A percentile compares a stretch with the other conserved stretches of the same genome.
Evolutionary conservation across 2,329 filamentous ascomycete species (phyloP).

Genomic region (Pyrenophora seminiperda): DNA sequence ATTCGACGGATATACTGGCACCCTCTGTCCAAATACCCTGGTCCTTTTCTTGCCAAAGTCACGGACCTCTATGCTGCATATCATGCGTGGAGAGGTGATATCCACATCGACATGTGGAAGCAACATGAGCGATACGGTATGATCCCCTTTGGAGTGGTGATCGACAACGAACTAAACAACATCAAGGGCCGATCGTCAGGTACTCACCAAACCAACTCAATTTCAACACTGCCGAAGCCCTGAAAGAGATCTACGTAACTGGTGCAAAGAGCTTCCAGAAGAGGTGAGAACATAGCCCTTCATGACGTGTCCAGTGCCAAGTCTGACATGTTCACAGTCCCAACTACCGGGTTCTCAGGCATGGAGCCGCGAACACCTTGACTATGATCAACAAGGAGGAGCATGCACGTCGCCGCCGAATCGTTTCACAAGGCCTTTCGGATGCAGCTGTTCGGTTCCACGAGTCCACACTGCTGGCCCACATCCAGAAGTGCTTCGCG

Average conservation of each 20-base stretch:
- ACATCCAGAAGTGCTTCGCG: slow-evolving; percentile 1
- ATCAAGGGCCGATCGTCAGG: not conserved
- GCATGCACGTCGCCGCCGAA: slow-evolving; percentile 12
- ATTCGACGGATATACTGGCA: slow-evolving; percentile 8
- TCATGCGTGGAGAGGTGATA: slow-evolving; percentile 14
- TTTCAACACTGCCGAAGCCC: not conserved
- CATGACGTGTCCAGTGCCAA: not conserved
- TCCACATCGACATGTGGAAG: slow-evolving; percentile 17
- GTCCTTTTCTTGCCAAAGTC: slow-evolving; percentile 18
- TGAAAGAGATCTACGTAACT: not conserved
- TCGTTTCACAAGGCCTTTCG: slow-evolving; percentile 12
- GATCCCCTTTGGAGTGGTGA: not conserved
- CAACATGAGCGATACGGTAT: slow-evolving; percentile 19
- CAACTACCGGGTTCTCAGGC: slow-evolving; percentile 17
- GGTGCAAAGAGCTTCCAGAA: slow-evolving; percentile 1
- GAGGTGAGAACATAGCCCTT: not conserved
- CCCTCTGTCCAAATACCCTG: slow-evolving; percentile 19
- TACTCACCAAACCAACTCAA: slow-evolving; percentile 6
- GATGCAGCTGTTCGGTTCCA: slow-evolving; percentile 3
- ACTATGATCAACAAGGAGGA: slow-evolving; percentile 5
- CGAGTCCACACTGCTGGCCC: slow-evolving; percentile 1
- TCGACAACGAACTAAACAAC: not conserved
- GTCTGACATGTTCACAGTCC: not conserved
- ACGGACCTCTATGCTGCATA: slow-evolving; percentile 16
- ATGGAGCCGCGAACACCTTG: slow-evolving; percentile 19